phyloP scores from a whole-genome alignment of 2,329 filamentous ascomycete species.

The Fusarium paranaense region DNA sequence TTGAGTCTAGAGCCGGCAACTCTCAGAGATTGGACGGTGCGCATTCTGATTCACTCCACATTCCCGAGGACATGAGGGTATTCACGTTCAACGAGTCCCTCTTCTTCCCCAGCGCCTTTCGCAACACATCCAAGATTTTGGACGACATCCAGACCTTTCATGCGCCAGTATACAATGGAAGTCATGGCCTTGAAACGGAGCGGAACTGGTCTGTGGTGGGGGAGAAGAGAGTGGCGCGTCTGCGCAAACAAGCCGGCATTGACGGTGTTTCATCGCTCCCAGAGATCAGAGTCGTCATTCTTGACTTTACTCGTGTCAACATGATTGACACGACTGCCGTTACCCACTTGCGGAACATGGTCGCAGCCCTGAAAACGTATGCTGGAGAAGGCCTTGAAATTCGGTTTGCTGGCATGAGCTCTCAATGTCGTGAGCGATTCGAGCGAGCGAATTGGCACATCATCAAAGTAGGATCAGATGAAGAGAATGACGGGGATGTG shows the following conservation, averaged over 20 bases:
- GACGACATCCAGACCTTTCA: conserved; percentile 61
- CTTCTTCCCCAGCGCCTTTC: conserved; percentile 71
- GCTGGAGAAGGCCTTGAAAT: conserved; percentile 59
- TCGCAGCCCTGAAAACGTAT: conserved; percentile 61
- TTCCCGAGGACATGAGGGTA: conserved; percentile 63
- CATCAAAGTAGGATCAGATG: conserved; percentile 15
- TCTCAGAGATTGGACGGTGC: conserved; percentile 22
- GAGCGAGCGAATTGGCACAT: conserved; percentile 52
- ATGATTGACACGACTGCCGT: conserved; percentile 67
- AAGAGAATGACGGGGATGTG: conserved; percentile 9
- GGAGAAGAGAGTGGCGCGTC: conserved; percentile 58
- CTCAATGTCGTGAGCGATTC: conserved; percentile 55
- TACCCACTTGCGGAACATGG: conserved; percentile 60
- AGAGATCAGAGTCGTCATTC: conserved; percentile 60
- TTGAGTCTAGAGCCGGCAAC: conserved; percentile 46
- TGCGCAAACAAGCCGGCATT: conserved; percentile 56
- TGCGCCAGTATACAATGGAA: conserved; percentile 52
- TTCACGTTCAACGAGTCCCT: conserved; percentile 68
- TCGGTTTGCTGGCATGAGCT: conserved; percentile 60
- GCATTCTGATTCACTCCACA: conserved; percentile 37
- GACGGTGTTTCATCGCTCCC: conserved; percentile 44
- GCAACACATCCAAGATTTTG: conserved; percentile 60
- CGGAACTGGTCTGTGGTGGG: conserved; percentile 67
- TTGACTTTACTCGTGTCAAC: conserved; percentile 64
- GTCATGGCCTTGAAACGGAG: conserved; percentile 47